These are phyloP conservation scores for Penicillium crystallinum DNA, from an alignment of 495 filamentous ascomycete genomes.

Conservation along the genomic window DNA sequence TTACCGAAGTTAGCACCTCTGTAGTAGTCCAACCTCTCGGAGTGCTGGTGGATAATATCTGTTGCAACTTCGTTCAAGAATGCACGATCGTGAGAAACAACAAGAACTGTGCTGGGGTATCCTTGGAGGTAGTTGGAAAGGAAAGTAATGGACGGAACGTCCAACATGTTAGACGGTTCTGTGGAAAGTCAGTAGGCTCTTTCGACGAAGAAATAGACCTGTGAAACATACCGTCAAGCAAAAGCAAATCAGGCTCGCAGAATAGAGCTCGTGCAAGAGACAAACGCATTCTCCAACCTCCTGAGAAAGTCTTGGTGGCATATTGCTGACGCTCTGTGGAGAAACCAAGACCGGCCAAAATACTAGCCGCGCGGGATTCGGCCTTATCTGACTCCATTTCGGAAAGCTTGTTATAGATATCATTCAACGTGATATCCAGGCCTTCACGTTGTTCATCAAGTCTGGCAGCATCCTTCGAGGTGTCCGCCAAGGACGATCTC, in stretches of 20 bases:
- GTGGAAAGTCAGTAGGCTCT: conserved; percentile 17
- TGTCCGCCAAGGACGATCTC: conserved; percentile 75
- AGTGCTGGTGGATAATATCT: conserved; percentile 98
- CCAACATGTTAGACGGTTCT: conserved; percentile 99
- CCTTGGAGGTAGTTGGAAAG: conserved; percentile 90
- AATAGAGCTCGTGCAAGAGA: conserved; percentile 93
- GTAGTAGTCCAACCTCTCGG: conserved; percentile 96
- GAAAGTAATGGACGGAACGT: conserved; percentile 99
- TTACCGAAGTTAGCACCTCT: conserved; percentile 86
- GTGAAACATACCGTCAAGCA: conserved; percentile 66
- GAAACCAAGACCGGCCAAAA: conserved; percentile 95
- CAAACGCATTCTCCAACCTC: conserved; percentile 99
- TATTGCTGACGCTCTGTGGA: conserved; percentile 87
- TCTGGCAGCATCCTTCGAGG: conserved; percentile 73
- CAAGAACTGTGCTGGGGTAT: conserved; percentile 92
- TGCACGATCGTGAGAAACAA: conserved; percentile 97
- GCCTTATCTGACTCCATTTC: conserved; percentile 99
- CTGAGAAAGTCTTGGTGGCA: conserved; percentile 96
- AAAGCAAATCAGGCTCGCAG: conserved; percentile 93
- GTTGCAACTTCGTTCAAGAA: conserved; percentile 99
- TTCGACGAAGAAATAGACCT: neutral
- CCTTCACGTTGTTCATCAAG: conserved; percentile 85
- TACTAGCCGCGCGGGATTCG: conserved; percentile 89
- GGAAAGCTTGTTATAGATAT: conserved; percentile 85
- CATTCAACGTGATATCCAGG: conserved; percentile 78